Evolutionary conservation across 805 yeast species (phyloP).

Genomic region (Jamesozyma hellenica): DNA sequence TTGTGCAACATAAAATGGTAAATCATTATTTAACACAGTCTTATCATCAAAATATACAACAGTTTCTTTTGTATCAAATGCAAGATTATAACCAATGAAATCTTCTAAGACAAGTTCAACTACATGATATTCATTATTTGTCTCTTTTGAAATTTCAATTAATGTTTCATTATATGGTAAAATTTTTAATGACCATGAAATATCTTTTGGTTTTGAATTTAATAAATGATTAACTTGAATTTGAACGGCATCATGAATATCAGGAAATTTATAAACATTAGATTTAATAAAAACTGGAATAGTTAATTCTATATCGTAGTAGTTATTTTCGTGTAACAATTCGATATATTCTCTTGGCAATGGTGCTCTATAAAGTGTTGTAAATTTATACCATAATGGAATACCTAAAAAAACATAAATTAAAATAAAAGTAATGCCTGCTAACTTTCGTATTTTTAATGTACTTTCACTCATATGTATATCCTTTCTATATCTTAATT

Average conservation of each 20-base stretch:
- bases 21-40: constrained; percentile 44
- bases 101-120: constrained; percentile 33
- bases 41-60: constrained; percentile 26
- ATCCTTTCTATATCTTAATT: too few species aligned
- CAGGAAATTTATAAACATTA: constrained; percentile 51
- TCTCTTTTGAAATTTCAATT: constrained; percentile 6
- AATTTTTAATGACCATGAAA: constrained; percentile 30
- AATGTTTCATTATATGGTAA: constrained; percentile 16
- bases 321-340: constrained; percentile 30
- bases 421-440: constrained; percentile 16
- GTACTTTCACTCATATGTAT: too few species aligned
- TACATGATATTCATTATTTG: constrained; percentile 23
- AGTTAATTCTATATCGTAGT: constrained; percentile 34
- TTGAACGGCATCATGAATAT: constrained; percentile 47
- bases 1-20: constrained; percentile 55
- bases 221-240: constrained; percentile 35
- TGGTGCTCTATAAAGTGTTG: constrained; percentile 34
- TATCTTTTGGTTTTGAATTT: constrained; percentile 19
- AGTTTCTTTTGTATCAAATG: constrained; percentile 33
- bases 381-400: constrained; percentile 35
- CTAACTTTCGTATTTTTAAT: constrained; percentile 13
- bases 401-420: constrained; percentile 31
- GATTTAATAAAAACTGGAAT: constrained; percentile 36
- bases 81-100: constrained; percentile 37
- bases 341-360: constrained; percentile 31